Evolutionary conservation across 2,329 filamentous ascomycete genomes (phyloP), one percentile per base, ranked within the genome.

Genomic region (Microcyclospora tardicrescens): DNA sequence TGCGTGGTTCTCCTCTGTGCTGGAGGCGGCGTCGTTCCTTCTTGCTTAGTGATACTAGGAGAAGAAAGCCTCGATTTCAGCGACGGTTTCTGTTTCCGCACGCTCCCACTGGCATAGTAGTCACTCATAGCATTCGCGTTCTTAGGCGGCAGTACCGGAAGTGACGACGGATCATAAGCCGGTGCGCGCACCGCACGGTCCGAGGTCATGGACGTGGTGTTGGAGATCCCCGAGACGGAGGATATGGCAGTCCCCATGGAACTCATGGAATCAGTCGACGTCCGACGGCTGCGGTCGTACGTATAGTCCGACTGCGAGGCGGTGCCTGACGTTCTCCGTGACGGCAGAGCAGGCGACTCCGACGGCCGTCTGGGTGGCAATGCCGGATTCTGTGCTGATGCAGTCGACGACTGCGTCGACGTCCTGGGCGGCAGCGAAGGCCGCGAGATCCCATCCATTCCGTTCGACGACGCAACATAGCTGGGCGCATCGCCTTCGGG

Each of bases 121-220:
- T 65, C 62, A 34, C 56, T 56, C 30, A 66, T 58, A 35, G 63
- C 60, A n/a, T 59, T 52, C n/a, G 58, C 51, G 38, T 60, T 57
- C 48, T 68, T 73, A 1, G 69, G 65, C 35, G 72, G 73, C 28
- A 77, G 58, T 24, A 67, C 61, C 37, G 75, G 75, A 9, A 77
- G 56, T 29, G 66, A 64, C 11, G 65, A 56, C 35, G 72, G 67
- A 43, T 73, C 71, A 58, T 69, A 79, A 34, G 68, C 67, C 9
- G 75, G 75, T 5, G 74, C 58, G 37, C 46, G 42, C 35, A 60
- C 47, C 28, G 46, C 50, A 6, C 46, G 37, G 10, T 49, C 48
- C 11, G 50, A 47, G 32, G 41, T 38, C 2, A 54, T 56, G 10
- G 54, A 52, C 30, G 49, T 41, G 1, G 48, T 45, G 29, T 62